phyloP scores from a whole-genome alignment of 148 eudicot species.

The Dianthus caryophyllus region DNA sequence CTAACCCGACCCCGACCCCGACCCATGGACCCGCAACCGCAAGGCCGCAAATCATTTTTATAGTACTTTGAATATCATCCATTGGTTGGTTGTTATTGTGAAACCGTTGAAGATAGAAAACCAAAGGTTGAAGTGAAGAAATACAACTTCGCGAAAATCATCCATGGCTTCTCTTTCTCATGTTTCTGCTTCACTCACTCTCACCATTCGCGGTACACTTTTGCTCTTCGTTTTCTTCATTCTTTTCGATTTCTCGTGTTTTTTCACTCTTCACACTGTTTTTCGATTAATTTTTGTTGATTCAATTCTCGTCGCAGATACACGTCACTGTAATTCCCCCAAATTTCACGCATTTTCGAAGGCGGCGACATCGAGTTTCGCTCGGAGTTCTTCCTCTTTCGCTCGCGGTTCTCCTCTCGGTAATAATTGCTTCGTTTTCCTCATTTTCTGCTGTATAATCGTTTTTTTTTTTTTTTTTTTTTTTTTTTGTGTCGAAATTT shows the following conservation, averaged over 20 bases:
- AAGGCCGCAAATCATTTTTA: too few species aligned
- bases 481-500: too few species aligned
- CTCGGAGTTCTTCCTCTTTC: slow-evolving; percentile 38
- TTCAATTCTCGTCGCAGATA: slow-evolving; percentile 26
- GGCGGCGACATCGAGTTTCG: slow-evolving; percentile 15
- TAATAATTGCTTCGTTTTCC: slow-evolving; percentile 19
- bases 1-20: too few species aligned
- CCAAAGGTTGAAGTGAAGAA: too few species aligned
- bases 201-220: slow-evolving; percentile 24
- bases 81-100: too few species aligned
- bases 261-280: background rate
- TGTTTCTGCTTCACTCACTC: slow-evolving; percentile 45
- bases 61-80: too few species aligned
- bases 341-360: slow-evolving; percentile 20
- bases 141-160: background rate
- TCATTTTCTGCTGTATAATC: background rate
- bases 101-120: too few species aligned
- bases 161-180: slow-evolving; percentile 50
- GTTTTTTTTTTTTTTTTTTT: background rate
- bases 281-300: background rate
- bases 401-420: slow-evolving; percentile 53
- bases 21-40: too few species aligned
- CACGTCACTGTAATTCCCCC: slow-evolving; percentile 18
- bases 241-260: background rate
- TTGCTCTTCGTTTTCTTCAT: background rate